Percentiles rank a stretch among this genome's conserved stretches.
Evolutionary conservation across 129 eudicot species (phyloP).

Genomic region (Saposhnikovia divaricata): DNA sequence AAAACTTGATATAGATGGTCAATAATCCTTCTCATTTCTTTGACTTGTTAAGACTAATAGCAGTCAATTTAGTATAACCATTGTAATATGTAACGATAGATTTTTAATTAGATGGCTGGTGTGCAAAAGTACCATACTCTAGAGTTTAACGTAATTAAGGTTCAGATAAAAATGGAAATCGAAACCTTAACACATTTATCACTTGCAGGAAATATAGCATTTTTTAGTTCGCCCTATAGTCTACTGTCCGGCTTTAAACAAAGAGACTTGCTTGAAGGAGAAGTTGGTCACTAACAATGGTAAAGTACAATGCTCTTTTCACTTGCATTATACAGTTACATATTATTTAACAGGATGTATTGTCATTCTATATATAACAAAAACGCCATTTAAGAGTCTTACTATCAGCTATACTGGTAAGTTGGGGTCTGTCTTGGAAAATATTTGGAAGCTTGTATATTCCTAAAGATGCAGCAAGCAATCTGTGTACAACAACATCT

Average conservation of each 20-base stretch:
- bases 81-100: too few relatives aligned
- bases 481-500: conserved; percentile 97
- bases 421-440: conserved; percentile 82
- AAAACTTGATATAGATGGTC: too few relatives aligned
- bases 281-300: neutral
- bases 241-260: too few relatives aligned
- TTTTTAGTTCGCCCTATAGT: neutral
- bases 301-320: neutral
- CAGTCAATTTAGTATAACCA: too few relatives aligned
- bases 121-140: neutral
- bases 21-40: too few relatives aligned
- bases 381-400: conserved; percentile 22
- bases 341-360: neutral
- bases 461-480: conserved; percentile 97
- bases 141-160: neutral
- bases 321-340: neutral
- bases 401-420: conserved; percentile 90
- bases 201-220: neutral
- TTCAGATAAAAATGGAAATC: neutral
- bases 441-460: conserved; percentile 72
- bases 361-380: neutral
- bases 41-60: too few relatives aligned
- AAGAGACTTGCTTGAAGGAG: neutral
- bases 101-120: neutral
- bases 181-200: neutral